Base-by-base conservation (phyloP, 768 basidiomycete genomes). In the Asterophora parasitica region DNA sequence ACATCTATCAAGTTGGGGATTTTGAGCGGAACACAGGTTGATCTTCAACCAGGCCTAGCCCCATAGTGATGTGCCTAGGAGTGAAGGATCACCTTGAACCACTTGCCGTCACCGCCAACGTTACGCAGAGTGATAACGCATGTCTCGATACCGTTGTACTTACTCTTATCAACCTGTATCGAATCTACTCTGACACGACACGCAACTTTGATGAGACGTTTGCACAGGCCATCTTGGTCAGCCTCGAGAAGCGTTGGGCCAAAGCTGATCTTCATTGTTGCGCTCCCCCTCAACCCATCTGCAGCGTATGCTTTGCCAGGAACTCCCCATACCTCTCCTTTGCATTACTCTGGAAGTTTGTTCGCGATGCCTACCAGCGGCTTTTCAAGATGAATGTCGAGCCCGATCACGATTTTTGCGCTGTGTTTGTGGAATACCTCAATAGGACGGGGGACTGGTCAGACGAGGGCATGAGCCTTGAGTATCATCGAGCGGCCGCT, bases 271-370 rank as follows among this genome's bases (percentile, higher is more conserved):
- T 61, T 61, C 38, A 61, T 66, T 13, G 36, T 59, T 2, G 56
- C 59, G 0, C 49, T 62, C 1, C 27, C 65, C 40, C 41, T 65
- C 17, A 68, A 68, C 42, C 65, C 62, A 0, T 63, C 16, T 48
- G 57, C 5, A 26, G 13, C 8, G 45, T 19, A 2, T 42, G 42
- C n/a, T 61, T 59, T 43, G 49, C 44, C 5, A 37, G n/a, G 12
- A 26, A 50, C 17, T 39, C 26, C 7, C 28, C 15, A 26, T 17
- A 15, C 23, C 39, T 48, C 4, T 20, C 53, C 16, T 31, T 39
- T 4, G 42, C 35, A 13, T n/a, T n/a, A n/a, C 20, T 57, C 9
- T 50, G 39, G 42, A 33, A 34, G n/a, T 44, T 58, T 6, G 35
- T 47, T 7, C 28, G 39, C 11, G 42, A 51, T 9, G 52, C 51